Base-by-base conservation (phyloP, 345 rosid species). In the Erucastrum elatum region DNA sequence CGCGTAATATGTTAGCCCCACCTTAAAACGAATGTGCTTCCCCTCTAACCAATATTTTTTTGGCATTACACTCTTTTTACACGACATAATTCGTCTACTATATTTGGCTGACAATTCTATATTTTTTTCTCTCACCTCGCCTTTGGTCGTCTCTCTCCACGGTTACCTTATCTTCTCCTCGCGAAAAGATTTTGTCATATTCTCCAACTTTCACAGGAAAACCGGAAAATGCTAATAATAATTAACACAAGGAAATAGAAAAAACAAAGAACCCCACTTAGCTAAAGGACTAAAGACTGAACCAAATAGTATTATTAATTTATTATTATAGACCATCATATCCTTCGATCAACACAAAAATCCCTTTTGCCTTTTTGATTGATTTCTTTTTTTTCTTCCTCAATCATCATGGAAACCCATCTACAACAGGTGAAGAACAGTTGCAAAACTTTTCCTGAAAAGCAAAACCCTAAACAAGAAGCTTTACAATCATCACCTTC, bases 391-490 rank as follows among this genome's bases (percentile, higher is more conserved):
- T 66, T 17, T 6, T 1, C 41, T 75, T 39, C 46, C 4, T 70
- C 73, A 75, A 70, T 81, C 76, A 84, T 59, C 71, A 91, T 91
- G 94, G 92, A 86, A 30, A 68, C 82, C 70, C 67, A 82, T 75
- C 82, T 75, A 53, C 87, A 81, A 27, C 84, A 72, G 68, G 74
- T 37, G 65, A 62, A 88, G 75, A 83, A 84, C 82, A 86, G 64
- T 78, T 64, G 81, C 10, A 71, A 80, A 72, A 72, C 77, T 46
- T 72, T 72, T 58, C 17, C 64, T 64, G 83, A 75, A 82, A 88
- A 85, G 69, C 80, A 27, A 64, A 84, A 82, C 77, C 66, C 82
- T 55, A 86, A 72, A 39, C 81, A 76, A 34, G 78, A 84, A 63
- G 67, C 90, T 77, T 61, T 61, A 29, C 65, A 61, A 29, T 61